These are phyloP conservation scores for Sanghuangporus weigelae DNA, from an alignment of 1,284 basidiomycete genomes.

Conservation along the genomic window DNA sequence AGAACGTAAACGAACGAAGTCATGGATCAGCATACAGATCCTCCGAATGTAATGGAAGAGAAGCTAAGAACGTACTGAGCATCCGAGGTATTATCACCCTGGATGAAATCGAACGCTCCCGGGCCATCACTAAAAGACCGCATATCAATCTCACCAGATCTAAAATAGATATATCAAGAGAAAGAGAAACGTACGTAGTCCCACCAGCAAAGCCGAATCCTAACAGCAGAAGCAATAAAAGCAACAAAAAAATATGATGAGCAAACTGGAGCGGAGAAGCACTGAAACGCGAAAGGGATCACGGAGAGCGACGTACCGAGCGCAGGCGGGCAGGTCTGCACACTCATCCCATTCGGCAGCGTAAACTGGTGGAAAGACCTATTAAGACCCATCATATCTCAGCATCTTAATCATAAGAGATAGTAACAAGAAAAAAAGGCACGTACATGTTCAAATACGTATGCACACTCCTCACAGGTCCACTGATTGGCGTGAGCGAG, in stretches of 20 bases:
- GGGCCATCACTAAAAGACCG: conserved; percentile 58
- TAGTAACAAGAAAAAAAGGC: background rate
- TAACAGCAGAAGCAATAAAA: conserved; percentile 25
- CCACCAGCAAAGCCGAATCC: conserved; percentile 74
- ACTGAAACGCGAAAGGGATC: background rate
- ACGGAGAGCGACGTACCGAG: conserved; percentile 45
- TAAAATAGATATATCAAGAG: background rate
- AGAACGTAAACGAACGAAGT: background rate
- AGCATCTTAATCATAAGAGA: background rate
- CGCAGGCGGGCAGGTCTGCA: conserved; percentile 74
- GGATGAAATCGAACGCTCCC: conserved; percentile 76
- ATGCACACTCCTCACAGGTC: conserved; percentile 62
- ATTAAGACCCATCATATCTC: conserved; percentile 36
- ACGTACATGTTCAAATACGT: conserved; percentile 60
- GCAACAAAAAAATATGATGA: background rate
- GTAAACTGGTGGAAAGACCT: conserved; percentile 49
- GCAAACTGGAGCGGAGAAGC: background rate
- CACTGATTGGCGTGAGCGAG: conserved; percentile 34
- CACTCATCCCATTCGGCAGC: conserved; percentile 61
- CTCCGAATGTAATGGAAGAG: background rate
- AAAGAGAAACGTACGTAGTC: conserved; percentile 54
- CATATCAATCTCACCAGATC: background rate
- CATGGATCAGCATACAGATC: background rate
- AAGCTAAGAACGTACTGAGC: conserved; percentile 39
- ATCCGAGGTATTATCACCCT: conserved; percentile 63